Percentiles rank a stretch among this genome's conserved stretches.
phyloP scores from a whole-genome alignment of 2,329 filamentous ascomycete genomes.

The Dryadomyces sulphureus region DNA sequence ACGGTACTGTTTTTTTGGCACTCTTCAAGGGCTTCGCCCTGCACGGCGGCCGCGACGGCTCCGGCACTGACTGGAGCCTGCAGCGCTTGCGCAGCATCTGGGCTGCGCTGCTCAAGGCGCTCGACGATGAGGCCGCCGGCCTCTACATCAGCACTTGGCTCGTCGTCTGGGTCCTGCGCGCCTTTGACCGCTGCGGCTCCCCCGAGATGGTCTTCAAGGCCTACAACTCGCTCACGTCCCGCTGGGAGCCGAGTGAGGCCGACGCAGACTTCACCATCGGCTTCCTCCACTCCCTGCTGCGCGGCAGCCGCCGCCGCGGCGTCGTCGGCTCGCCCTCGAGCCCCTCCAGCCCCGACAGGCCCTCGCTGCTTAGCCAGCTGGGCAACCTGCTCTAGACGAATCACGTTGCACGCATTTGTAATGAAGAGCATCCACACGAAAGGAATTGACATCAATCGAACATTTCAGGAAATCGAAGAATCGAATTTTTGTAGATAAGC shows the following conservation, averaged over 20 bases:
- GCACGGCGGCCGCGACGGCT: conserved; percentile 49
- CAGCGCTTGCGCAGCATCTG: conserved; percentile 54
- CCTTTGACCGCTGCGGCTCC: conserved; percentile 47
- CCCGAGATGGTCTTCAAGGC: conserved; percentile 35
- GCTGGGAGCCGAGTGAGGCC: conserved; percentile 29
- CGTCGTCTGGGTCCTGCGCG: conserved; percentile 43
- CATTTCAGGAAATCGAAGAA: too few species aligned
- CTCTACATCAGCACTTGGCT: conserved; percentile 46
- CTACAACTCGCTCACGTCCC: conserved; percentile 32
- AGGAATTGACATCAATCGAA: too few species aligned
- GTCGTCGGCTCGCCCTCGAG: too few species aligned
- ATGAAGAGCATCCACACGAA: too few species aligned
- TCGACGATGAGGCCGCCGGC: conserved; percentile 29
- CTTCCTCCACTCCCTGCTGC: conserved; percentile 27
- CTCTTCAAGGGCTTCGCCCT: conserved; percentile 69
- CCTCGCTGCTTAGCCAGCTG: conserved; percentile 3
- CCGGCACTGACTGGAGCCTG: conserved; percentile 55
- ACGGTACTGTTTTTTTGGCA: conserved; percentile 64
- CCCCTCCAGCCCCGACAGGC: not conserved
- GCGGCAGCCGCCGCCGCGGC: conserved; percentile 3
- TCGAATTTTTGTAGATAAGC: too few species aligned
- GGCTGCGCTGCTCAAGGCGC: conserved; percentile 43
- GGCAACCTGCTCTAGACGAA: too few species aligned
- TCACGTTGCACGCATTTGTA: too few species aligned
- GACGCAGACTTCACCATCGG: conserved; percentile 31